These are phyloP conservation scores for Berberis vulgaris DNA, from an alignment of 164 flowering plant genomes.

Conservation along the genomic window DNA sequence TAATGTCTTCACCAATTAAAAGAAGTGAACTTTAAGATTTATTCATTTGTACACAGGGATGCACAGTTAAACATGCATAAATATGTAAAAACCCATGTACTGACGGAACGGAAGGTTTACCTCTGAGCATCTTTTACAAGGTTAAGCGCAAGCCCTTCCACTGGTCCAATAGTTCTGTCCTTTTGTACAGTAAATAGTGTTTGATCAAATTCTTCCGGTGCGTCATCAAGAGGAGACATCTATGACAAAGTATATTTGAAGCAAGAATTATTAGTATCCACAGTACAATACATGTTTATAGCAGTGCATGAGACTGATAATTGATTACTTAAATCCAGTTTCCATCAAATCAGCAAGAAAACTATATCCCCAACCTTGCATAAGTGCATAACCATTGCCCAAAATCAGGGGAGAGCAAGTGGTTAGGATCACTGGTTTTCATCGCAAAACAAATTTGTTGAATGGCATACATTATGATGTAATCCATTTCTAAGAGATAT, in stretches of 20 bases:
- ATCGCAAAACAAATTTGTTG: too few species aligned
- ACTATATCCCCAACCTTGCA: neutral
- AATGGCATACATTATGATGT: too few species aligned
- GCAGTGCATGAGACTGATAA: too few species aligned
- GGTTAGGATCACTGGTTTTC: too few species aligned
- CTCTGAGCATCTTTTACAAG: slow-evolving; percentile 77
- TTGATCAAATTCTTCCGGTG: slow-evolving; percentile 93
- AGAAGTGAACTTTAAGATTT: too few species aligned
- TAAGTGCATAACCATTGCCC: neutral
- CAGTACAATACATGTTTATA: too few species aligned
- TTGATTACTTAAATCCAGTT: neutral
- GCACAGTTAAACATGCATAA: neutral
- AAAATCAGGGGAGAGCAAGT: neutral
- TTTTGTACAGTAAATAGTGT: slow-evolving; percentile 61
- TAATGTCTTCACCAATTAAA: too few species aligned
- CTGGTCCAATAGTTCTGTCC: slow-evolving; percentile 60
- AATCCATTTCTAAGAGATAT: too few species aligned
- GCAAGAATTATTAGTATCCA: neutral
- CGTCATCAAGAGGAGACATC: slow-evolving; percentile 83
- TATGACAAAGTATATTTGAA: slow-evolving; percentile 13
- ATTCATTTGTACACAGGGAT: too few species aligned
- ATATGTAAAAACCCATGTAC: neutral
- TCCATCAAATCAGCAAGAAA: neutral
- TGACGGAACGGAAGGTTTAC: slow-evolving; percentile 22
- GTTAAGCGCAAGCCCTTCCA: slow-evolving; percentile 56